Conservation (phyloP, 495 filamentous ascomycete species). For the Hypoxylon cercidicola region DNA sequence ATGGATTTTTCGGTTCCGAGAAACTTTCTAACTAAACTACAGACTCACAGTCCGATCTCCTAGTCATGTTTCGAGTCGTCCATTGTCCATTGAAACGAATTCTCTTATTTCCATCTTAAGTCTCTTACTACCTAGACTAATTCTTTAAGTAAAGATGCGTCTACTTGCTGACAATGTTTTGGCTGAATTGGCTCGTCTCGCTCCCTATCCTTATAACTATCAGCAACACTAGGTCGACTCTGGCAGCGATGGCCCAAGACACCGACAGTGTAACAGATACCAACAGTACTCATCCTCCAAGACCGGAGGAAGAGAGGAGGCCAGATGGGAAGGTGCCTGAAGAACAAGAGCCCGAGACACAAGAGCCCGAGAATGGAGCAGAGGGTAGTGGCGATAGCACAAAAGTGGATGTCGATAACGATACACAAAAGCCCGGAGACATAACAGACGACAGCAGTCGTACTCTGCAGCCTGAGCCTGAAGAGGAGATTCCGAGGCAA, state of each 20-base stretch:
- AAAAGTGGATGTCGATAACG: constrained; percentile 3
- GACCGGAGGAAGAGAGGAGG: constrained; percentile 14
- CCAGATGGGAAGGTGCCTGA: no score
- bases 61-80: constrained; percentile 28
- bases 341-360: background rate
- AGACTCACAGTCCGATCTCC: constrained; percentile 22
- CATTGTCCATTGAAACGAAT: background rate
- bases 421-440: background rate
- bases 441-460: constrained; percentile 13
- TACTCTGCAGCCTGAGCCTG: background rate
- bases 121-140: constrained; percentile 1
- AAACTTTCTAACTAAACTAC: constrained; percentile 30
- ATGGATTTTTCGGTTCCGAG: constrained; percentile 25
- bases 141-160: constrained; percentile 30
- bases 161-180: constrained; percentile 27
- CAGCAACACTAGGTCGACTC: constrained; percentile 19
- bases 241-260: constrained; percentile 25
- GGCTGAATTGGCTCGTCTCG: constrained; percentile 35
- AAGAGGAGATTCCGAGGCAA: background rate
- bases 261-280: constrained; percentile 9
- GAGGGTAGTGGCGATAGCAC: background rate
- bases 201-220: constrained; percentile 17
- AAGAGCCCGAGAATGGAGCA: constrained; percentile 4
- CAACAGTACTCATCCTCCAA: constrained; percentile 4
- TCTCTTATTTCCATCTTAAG: constrained; percentile 16